Percentiles rank a stretch among this genome's conserved stretches.
Conservation (phyloP, 352 stramenopile genomes). For the Phytopythium chamaehyphon region DNA sequence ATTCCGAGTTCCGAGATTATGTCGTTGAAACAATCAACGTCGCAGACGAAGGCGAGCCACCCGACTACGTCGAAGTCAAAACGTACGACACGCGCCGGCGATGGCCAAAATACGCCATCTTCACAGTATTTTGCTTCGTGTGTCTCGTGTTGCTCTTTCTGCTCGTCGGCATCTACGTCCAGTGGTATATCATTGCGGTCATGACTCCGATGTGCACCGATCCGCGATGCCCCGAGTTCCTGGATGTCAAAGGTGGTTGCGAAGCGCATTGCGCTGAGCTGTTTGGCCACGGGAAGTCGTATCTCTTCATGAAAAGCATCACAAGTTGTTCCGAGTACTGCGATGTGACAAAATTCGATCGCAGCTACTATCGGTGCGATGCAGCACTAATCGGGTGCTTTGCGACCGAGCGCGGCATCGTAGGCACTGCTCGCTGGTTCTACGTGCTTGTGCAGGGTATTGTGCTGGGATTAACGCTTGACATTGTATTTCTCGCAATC, state of each 20-base stretch:
- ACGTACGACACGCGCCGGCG: constrained; percentile 45
- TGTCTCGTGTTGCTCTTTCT: constrained; percentile 51
- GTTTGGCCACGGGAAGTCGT: constrained; percentile 37
- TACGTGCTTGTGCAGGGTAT: constrained; percentile 62
- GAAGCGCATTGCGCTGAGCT: constrained; percentile 43
- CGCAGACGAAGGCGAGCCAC: constrained; percentile 40
- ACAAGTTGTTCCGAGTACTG: constrained; percentile 39
- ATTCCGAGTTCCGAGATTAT: constrained; percentile 49
- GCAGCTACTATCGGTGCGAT: constrained; percentile 48
- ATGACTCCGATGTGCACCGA: constrained; percentile 66
- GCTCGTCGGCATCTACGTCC: constrained; percentile 54
- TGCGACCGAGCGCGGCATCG: constrained; percentile 40
- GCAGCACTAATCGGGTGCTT: constrained; percentile 48
- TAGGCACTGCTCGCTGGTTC: constrained; percentile 58
- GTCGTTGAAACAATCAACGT: constrained; percentile 62
- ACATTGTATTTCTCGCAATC: constrained; percentile 64
- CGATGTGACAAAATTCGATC: constrained; percentile 32
- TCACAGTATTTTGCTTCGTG: constrained; percentile 40
- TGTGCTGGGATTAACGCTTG: constrained; percentile 53
- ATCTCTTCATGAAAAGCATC: constrained; percentile 51
- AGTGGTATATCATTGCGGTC: constrained; percentile 69
- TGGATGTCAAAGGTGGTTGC: constrained; percentile 25
- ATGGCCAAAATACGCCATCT: constrained; percentile 57
- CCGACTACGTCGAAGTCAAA: constrained; percentile 58
- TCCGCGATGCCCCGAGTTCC: constrained; percentile 40